Conservation (phyloP, 306 rosid genomes). For the Astragalus membranaceus region DNA sequence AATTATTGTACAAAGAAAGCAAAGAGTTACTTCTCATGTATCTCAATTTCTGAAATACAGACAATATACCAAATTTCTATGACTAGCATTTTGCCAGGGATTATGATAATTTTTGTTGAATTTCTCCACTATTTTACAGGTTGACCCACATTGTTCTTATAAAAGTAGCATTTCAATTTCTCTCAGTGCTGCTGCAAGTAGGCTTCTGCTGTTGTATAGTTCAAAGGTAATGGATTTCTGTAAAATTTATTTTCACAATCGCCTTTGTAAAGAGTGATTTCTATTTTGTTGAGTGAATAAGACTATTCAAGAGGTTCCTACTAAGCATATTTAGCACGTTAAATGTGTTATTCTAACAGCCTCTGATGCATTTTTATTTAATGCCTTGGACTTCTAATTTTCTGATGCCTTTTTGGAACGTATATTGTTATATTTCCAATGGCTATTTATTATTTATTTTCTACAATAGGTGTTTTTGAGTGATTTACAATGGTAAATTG, state of each 20-base stretch:
- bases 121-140: conserved; percentile 50
- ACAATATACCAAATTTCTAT: neutral
- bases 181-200: conserved; percentile 61
- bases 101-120: conserved; percentile 4
- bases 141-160: conserved; percentile 96
- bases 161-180: conserved; percentile 57
- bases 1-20: neutral
- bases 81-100: conserved; percentile 4
- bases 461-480: neutral
- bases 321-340: no score
- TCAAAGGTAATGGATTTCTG: conserved; percentile 58
- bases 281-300: no score
- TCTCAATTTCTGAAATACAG: conserved; percentile 12
- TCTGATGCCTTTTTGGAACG: neutral
- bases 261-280: neutral
- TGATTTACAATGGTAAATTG: neutral
- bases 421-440: neutral
- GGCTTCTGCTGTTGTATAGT: conserved; percentile 71
- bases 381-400: neutral
- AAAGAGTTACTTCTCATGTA: neutral
- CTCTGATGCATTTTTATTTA: conserved; percentile 1
- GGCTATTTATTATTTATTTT: neutral
- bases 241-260: conserved; percentile 1
- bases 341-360: no score
- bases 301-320: no score